Evolutionary conservation across 176 grass and related monocot genomes (phyloP), one percentile per base, ranked within the genome.

Genomic region (Bolboschoenus planiculmis): DNA sequence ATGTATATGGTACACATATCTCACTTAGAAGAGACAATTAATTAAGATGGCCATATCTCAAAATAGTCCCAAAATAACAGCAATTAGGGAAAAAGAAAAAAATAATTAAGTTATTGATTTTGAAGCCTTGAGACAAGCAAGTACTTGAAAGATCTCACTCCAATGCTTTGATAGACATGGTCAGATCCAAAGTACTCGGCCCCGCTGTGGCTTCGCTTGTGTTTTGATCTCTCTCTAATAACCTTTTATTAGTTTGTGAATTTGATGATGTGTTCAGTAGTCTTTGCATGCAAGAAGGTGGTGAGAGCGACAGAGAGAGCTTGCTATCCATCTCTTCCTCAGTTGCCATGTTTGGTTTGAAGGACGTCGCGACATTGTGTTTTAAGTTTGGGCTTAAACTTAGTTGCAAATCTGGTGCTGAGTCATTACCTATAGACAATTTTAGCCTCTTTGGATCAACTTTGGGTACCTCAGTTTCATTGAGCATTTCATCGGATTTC

Each of bases 71-170:
- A 82, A 82, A 82, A 27, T 34, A 47, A 47, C 33, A 63, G 11
- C 79, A 82, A 77, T 82, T 63, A 66, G 60, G n/a, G n/a, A n/a
- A n/a, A 42, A 65, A 42, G 33, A 81, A 62, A 60, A 56, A 56
- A 57, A 30, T 3, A 79, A 76, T 26, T 4, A 57, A 81, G 40
- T 10, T 85, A 86, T 91, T 89, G 62, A 84, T 89, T 70, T 59
- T 80, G 79, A 85, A 85, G 83, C 89, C 84, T 88, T 83, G 84
- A 73, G 87, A 90, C 89, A 90, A 95, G 23, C 68, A 73, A 77
- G 96, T 95, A 95, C 92, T 95, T 93, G 86, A 99, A 98, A 93
- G 92, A 99, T 99, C 96, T 99, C 92, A 99, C 92, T 99, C 92
- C 96, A 93, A 93, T 99, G 96, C 96, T 70, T 67, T 93, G 85